Evolutionary conservation across 148 eudicot species (phyloP).

Genomic region (Polygonum maritimum): DNA sequence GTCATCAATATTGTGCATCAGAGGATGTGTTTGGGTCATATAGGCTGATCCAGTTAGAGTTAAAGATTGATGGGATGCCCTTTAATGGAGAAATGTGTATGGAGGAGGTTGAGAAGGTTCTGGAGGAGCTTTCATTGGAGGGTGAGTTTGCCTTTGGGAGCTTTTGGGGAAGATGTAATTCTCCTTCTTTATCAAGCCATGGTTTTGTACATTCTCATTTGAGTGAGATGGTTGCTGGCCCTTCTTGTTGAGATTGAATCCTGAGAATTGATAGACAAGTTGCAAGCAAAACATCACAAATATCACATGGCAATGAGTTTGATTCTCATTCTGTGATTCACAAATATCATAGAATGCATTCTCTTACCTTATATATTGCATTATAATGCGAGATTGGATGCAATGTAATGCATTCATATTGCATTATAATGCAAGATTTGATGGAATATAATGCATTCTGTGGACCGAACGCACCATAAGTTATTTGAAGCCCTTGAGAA

Average conservation of each 20-base stretch:
- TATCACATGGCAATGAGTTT: neutral
- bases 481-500: neutral
- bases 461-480: too few relatives aligned
- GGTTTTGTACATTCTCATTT: slow-evolving; percentile 32
- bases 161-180: slow-evolving; percentile 48
- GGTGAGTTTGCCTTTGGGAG: slow-evolving; percentile 92
- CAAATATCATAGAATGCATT: too few relatives aligned
- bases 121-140: slow-evolving; percentile 47
- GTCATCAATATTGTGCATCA: neutral
- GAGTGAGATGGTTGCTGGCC: slow-evolving; percentile 24
- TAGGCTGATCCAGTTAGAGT: neutral
- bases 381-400: too few relatives aligned
- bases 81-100: slow-evolving; percentile 18
- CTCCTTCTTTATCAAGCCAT: slow-evolving; percentile 5
- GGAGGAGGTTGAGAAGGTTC: slow-evolving; percentile 63
- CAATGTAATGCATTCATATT: too few relatives aligned
- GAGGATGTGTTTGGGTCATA: neutral
- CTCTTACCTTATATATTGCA: too few relatives aligned
- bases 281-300: neutral
- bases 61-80: neutral
- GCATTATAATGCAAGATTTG: too few relatives aligned
- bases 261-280: neutral
- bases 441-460: too few relatives aligned
- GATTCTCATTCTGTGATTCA: too few relatives aligned
- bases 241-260: neutral